Base-by-base conservation (phyloP, 768 basidiomycete species). In the Phaffia australis region DNA sequence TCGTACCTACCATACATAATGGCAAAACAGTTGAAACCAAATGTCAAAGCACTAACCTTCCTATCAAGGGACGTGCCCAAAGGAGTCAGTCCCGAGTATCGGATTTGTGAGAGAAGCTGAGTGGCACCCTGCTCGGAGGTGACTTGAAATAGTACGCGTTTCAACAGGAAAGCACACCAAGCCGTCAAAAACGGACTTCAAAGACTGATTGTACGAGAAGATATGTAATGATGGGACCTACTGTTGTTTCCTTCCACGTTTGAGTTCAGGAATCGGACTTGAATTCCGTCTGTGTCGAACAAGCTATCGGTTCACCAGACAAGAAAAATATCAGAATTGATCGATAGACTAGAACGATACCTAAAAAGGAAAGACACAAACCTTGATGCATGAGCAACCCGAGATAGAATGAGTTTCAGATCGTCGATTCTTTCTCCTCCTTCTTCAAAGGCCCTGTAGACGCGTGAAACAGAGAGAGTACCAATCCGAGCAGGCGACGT, bases 351-450 rank as follows among this genome's bases (percentile, higher is more conserved):
- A 30, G 56, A 23, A n/a, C 15, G 56, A 9, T 18, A 25, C 23
- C 21, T 56, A 6, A 23, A 32, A 32, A n/a, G 6, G 11, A 5
- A 32, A 7, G 6, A 56, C n/a, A 23, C 35, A 42, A 42, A 42
- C 35, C 35, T 42, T 11, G 35, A 42, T 42, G 35, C 35, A 11
- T 42, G 35, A 11, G n/a, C 29, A 25, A n/a, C 18, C 21, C 16
- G 21, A 30, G 56, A 56, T 32, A 27, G 18, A 56, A 25, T 60
- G 55, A 79, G 69, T 72, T 78, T 78, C 48, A 79, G 69, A 65
- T 79, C 79, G 59, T 79, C 78, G 64, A 79, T 79, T 50, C 79
- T 71, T 60, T 77, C 75, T 30, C 79, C 79, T 21, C 72, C 66
- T 71, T 79, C 76, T 69, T 77, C 79, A 60, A 77, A 77, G 0